These are phyloP conservation scores for Magnolia officinalis DNA, from an alignment of 164 flowering plant genomes.

Conservation along the genomic window DNA sequence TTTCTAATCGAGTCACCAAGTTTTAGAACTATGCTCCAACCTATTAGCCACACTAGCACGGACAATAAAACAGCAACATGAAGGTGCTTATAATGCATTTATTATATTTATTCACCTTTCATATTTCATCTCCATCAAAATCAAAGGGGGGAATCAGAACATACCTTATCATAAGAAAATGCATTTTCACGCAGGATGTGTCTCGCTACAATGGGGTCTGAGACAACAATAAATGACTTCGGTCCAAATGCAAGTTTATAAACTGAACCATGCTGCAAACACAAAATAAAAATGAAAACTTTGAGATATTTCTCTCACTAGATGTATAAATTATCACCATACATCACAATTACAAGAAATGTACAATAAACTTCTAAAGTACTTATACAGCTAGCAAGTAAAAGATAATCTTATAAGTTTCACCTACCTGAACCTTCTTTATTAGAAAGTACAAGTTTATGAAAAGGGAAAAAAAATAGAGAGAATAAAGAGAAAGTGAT, in stretches of 20 bases:
- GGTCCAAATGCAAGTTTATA: conserved; percentile 98
- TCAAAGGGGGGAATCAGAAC: background rate
- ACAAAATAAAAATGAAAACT: background rate
- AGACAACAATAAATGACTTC: conserved; percentile 90
- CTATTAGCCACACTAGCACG: too few relatives aligned
- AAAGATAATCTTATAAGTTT: background rate
- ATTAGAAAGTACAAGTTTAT: background rate
- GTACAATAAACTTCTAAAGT: background rate
- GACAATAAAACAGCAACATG: too few relatives aligned
- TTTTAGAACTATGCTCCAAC: too few relatives aligned
- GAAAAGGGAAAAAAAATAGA: too few relatives aligned
- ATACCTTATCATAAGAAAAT: conserved; percentile 93
- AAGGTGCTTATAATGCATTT: too few relatives aligned
- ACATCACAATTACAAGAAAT: background rate
- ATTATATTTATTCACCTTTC: too few relatives aligned
- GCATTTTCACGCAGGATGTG: conserved; percentile 90
- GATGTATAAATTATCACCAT: background rate
- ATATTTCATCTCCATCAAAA: background rate
- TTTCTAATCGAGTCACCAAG: too few relatives aligned
- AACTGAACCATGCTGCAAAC: conserved; percentile 87
- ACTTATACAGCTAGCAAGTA: background rate
- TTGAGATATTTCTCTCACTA: background rate
- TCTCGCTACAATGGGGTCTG: conserved; percentile 92
- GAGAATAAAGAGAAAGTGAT: background rate
- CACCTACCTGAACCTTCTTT: background rate